Evolutionary conservation across 352 stramenopile genomes (phyloP), one percentile per base, ranked within the genome.

Genomic region (Phytopythium aichiense): DNA sequence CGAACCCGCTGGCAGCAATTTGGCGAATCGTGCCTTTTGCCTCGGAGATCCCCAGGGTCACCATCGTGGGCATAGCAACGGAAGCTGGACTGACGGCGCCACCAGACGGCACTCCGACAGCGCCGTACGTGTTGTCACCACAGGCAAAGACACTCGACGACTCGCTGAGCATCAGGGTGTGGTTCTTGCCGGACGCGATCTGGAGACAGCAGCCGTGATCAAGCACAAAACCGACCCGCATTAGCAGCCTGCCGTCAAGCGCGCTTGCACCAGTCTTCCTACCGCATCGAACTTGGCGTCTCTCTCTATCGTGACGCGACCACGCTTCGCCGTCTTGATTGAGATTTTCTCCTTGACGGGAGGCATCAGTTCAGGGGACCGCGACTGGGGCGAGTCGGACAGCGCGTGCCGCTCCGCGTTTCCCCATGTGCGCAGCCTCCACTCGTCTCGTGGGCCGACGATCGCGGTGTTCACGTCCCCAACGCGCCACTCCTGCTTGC

Each of bases 401-500:
- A 93, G 54, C n/a, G 72, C 71, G 9, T 65, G 63, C 1, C 81
- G 76, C 55, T 91, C 80, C 15, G 73, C 53, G 64, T 83, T 81
- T 2, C 81, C 80, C 82, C 84, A 92, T 1, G 68, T 68, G 51
- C 81, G 88, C 56, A 90, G 78, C 28, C 69, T 65, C 79, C 82
- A 90, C 37, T 84, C 69, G 51, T 92, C 81, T 58, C 82, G 68
- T 23, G 82, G 82, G 7, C 82, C 84, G 15, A 87, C 76, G 52
- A 94, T 76, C 25, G 65, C 61, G 23, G 71, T 42, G 60, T 94
- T 91, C 31, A 89, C 63, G 61, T 92, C 79, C 48, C 81, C 80
- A 42, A 93, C 80, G 55, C 84, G 72, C 82, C 84, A 92, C 54
- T 92, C 82, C 40, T 94, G 79, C 56, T 86, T 89, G 33, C 79